Conservation (phyloP, 2,329 filamentous ascomycete genomes). For the Pseudopyricularia javanii region DNA sequence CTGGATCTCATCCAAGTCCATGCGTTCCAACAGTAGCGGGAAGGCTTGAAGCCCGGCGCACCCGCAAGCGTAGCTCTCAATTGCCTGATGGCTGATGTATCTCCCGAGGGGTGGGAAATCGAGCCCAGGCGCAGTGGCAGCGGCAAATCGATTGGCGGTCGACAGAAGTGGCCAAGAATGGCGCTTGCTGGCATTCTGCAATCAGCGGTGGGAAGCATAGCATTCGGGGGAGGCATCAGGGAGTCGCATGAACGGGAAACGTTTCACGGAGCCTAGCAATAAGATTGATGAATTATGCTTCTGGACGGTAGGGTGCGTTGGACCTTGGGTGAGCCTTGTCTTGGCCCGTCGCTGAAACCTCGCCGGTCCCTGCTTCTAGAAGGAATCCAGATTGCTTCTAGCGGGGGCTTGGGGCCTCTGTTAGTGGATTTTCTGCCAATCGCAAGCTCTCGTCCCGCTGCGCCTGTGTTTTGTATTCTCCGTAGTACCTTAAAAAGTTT, state of each 20-base stretch:
- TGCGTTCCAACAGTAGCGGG: not conserved
- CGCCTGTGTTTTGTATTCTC: not conserved
- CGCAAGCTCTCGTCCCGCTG: not conserved
- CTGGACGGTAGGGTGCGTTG: constrained; percentile 15
- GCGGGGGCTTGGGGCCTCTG: constrained; percentile 8
- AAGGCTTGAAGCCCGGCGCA: not conserved
- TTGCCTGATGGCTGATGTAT: too few relatives aligned
- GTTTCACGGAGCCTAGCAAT: constrained; percentile 34
- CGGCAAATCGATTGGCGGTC: not conserved
- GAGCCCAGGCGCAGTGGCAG: constrained; percentile 13
- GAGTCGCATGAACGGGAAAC: constrained; percentile 32
- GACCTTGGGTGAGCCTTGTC: constrained; percentile 5
- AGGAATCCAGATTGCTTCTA: constrained; percentile 21
- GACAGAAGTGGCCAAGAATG: not conserved
- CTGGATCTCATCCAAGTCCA: not conserved
- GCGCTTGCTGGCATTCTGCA: constrained; percentile 1
- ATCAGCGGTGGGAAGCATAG: constrained; percentile 1
- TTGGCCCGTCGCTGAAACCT: not conserved
- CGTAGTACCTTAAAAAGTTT: not conserved
- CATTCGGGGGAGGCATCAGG: constrained; percentile 13
- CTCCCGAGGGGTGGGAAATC: too few relatives aligned
- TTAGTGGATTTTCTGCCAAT: not conserved
- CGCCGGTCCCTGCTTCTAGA: constrained; percentile 17
- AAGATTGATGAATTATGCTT: constrained; percentile 34
- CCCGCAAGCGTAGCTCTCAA: not conserved